Conservation (phyloP, 2,329 filamentous ascomycete species). For the Aspergillus jensenii region DNA sequence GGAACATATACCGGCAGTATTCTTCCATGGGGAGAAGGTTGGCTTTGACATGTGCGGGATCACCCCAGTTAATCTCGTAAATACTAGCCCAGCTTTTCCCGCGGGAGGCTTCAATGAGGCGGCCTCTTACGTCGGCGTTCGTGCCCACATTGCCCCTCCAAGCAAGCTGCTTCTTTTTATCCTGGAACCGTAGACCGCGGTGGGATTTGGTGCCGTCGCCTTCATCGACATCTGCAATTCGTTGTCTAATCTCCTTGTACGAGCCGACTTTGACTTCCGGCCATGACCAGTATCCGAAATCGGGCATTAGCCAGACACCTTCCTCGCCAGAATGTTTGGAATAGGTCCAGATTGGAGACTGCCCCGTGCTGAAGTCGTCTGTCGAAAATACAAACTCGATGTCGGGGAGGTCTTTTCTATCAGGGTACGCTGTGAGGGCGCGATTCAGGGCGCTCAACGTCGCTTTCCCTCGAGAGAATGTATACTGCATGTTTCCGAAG, state of each 20-base stretch:
- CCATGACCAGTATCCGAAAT: constrained; percentile 57
- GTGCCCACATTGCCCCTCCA: constrained; percentile 50
- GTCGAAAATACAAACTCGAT: constrained; percentile 52
- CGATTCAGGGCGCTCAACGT: constrained; percentile 51
- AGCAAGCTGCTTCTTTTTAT: constrained; percentile 48
- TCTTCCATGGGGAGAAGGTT: constrained; percentile 52
- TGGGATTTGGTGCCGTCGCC: constrained; percentile 23
- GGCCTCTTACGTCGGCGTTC: constrained; percentile 38
- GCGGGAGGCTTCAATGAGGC: constrained; percentile 38
- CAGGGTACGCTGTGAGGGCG: constrained; percentile 44
- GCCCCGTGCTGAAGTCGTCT: constrained; percentile 43
- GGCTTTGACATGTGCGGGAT: constrained; percentile 37
- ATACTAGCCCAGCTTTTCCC: constrained; percentile 51
- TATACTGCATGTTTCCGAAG: constrained; percentile 33
- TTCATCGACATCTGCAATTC: constrained; percentile 39
- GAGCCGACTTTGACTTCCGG: constrained; percentile 48
- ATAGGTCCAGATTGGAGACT: constrained; percentile 45
- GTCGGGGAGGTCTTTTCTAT: constrained; percentile 43
- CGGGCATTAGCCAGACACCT: constrained; percentile 52
- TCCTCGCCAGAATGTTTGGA: constrained; percentile 40
- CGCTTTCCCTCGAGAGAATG: constrained; percentile 39
- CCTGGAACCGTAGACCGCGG: constrained; percentile 24
- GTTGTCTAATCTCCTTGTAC: constrained; percentile 43
- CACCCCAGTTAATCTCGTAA: constrained; percentile 41
- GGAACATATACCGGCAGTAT: constrained; percentile 56